These are phyloP conservation scores for Onygenales sp. DNA, from an alignment of 2,329 filamentous ascomycete species.

Conservation along the genomic window DNA sequence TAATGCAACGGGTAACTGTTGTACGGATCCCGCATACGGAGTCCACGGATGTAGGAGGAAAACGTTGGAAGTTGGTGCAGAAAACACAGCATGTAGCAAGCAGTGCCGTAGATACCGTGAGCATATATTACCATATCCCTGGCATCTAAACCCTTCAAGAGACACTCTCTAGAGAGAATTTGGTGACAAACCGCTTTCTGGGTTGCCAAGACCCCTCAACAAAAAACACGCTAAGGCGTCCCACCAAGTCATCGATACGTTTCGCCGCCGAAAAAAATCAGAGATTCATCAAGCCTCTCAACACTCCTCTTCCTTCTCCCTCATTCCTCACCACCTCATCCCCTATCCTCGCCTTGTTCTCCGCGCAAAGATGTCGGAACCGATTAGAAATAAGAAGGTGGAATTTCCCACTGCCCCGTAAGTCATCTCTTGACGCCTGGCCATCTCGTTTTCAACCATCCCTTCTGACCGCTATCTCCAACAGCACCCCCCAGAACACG, in stretches of 20 bases:
- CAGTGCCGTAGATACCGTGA: no score
- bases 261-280: conserved; percentile 6
- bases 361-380: conserved; percentile 50
- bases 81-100: no score
- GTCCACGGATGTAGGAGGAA: no score
- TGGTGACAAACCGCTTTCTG: no score
- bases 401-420: conserved; percentile 56
- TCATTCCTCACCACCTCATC: conserved; percentile 15
- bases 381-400: conserved; percentile 58
- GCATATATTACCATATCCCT: no score
- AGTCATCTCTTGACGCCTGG: conserved; percentile 26
- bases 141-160: no score
- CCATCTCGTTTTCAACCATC: conserved; percentile 1
- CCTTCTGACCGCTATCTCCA: conserved; percentile 13
- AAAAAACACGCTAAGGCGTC: conserved; percentile 31
- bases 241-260: conserved; percentile 24
- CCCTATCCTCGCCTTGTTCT: conserved; percentile 7
- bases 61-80: no score
- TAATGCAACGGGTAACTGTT: no score
- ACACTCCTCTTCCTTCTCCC: conserved; percentile 9
- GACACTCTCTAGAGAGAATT: no score
- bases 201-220: conserved; percentile 30
- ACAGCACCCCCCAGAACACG: conserved; percentile 95
- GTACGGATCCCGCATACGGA: no score
- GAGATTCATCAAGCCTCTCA: conserved; percentile 3